These are phyloP conservation scores for Benincasa hispida DNA, from an alignment of 306 rosid species.

Conservation along the genomic window DNA sequence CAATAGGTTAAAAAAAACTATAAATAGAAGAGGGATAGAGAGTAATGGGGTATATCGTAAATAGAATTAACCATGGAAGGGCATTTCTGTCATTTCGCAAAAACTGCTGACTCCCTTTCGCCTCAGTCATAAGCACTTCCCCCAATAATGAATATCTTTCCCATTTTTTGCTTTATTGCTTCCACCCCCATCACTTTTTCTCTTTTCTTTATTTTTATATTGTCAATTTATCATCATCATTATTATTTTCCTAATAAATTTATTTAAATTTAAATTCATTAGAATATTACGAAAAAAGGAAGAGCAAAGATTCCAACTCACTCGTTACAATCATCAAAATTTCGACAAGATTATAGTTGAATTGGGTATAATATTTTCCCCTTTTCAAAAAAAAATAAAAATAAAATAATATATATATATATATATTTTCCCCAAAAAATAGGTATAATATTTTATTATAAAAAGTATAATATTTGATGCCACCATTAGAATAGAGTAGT, in stretches of 20 bases:
- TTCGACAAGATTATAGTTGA: too few relatives aligned
- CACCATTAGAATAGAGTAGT: too few relatives aligned
- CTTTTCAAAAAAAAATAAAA: too few relatives aligned
- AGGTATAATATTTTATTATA: too few relatives aligned
- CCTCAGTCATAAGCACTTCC: not conserved
- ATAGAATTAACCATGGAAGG: not conserved
- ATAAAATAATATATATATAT: too few relatives aligned
- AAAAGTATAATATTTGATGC: too few relatives aligned
- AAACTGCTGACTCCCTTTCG: not conserved
- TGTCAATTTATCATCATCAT: not conserved
- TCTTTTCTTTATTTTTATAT: not conserved
- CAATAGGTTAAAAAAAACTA: too few relatives aligned
- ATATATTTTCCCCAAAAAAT: too few relatives aligned
- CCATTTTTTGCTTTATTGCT: not conserved
- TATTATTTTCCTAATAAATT: not conserved
- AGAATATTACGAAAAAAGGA: not conserved
- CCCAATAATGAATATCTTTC: not conserved
- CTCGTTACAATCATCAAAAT: too few relatives aligned
- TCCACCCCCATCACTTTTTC: not conserved
- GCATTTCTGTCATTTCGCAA: not conserved
- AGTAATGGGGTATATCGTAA: not conserved
- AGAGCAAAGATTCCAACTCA: too few relatives aligned
- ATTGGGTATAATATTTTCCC: too few relatives aligned
- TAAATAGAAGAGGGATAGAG: not conserved
- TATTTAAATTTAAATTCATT: not conserved